These are phyloP conservation scores for Thozetella sp. DNA, from an alignment of 495 filamentous ascomycete genomes.

Conservation along the genomic window DNA sequence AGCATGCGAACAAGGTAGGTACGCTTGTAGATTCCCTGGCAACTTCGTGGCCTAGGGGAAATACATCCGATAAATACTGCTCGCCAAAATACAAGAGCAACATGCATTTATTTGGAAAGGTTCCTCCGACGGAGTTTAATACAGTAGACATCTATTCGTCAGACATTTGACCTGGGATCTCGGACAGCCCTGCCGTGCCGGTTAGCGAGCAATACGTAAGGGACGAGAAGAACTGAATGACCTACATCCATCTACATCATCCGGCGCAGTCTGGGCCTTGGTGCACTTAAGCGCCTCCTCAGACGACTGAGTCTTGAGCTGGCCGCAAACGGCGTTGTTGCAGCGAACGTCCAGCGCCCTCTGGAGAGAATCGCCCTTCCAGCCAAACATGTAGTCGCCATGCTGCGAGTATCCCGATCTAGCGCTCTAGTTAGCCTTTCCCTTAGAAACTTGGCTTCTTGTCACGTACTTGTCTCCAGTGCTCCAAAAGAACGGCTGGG, in stretches of 20 bases:
- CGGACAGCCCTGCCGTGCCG: neutral
- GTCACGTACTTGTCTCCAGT: conserved; percentile 43
- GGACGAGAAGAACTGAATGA: neutral
- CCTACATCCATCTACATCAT: conserved; percentile 33
- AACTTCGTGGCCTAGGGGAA: too few species aligned
- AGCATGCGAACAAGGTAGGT: too few species aligned
- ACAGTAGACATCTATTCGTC: too few species aligned
- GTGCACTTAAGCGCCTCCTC: conserved; percentile 30
- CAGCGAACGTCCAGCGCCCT: conserved; percentile 49
- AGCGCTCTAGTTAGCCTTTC: neutral
- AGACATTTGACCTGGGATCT: neutral
- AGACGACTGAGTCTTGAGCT: conserved; percentile 29
- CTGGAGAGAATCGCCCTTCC: conserved; percentile 49
- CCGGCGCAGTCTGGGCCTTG: conserved; percentile 26
- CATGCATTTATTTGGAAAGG: too few species aligned
- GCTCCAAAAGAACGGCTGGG: conserved; percentile 45
- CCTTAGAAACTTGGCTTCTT: conserved; percentile 49
- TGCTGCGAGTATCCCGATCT: conserved; percentile 43
- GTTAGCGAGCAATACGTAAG: neutral
- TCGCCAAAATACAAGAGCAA: too few species aligned
- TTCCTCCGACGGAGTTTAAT: too few species aligned
- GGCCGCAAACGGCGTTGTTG: conserved; percentile 36
- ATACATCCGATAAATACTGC: too few species aligned
- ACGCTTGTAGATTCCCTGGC: too few species aligned
- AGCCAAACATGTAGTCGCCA: conserved; percentile 55